Conservation (phyloP, 495 filamentous ascomycete genomes). For the Neurospora sp. region DNA sequence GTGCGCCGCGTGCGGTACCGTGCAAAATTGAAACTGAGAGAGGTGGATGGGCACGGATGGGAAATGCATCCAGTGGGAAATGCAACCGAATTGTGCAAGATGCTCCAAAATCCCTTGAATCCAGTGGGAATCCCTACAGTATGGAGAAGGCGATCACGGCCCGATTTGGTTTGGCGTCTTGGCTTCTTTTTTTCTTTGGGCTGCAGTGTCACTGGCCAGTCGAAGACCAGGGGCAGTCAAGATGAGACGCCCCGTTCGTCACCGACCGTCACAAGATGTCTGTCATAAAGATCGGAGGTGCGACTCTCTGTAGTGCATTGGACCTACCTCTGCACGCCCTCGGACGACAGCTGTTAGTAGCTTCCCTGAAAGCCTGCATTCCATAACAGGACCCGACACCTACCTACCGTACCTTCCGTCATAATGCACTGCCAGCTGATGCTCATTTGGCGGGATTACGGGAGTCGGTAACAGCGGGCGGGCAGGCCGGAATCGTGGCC, state of each 20-base stretch:
- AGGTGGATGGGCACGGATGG: neutral
- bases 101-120: neutral
- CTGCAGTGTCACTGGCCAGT: neutral
- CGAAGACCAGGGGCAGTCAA: neutral
- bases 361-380: neutral
- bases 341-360: neutral
- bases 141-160: neutral
- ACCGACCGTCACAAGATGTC: neutral
- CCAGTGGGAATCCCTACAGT: neutral
- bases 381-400: neutral
- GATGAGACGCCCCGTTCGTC: neutral
- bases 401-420: neutral
- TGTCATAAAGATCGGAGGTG: neutral
- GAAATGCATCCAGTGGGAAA: neutral
- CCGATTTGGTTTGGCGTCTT: neutral
- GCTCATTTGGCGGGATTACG: neutral
- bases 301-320: neutral
- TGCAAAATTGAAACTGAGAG: neutral
- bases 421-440: neutral
- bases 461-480: neutral
- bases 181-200: neutral
- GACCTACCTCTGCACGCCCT: neutral
- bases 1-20: neutral
- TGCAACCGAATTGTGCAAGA: neutral
- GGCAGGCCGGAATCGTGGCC: neutral